Conservation (phyloP, 257 asterid species). For the Capsicum pubescens region DNA sequence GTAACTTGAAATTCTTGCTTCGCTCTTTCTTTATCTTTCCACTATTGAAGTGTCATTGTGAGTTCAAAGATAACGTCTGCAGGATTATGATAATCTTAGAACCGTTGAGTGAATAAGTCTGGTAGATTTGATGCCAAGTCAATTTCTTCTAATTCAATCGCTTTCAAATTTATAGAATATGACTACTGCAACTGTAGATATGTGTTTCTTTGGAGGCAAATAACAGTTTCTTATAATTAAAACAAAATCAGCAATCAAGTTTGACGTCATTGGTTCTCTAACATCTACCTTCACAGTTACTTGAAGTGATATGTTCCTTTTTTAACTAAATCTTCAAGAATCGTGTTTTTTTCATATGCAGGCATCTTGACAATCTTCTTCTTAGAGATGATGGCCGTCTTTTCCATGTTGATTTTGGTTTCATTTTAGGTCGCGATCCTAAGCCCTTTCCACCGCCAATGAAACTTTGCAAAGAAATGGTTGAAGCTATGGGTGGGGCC, state of each 20-base stretch:
- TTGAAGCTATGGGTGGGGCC: slow-evolving; percentile 99
- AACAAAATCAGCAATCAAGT: neutral
- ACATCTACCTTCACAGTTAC: neutral
- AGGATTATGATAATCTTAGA: neutral
- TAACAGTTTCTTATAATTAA: neutral
- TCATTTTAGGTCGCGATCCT: slow-evolving; percentile 93
- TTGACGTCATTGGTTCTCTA: neutral
- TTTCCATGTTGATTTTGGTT: slow-evolving; percentile 96
- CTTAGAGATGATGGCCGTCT: slow-evolving; percentile 97
- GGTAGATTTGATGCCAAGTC: slow-evolving; percentile 8
- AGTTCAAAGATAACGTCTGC: neutral
- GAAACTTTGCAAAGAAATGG: slow-evolving; percentile 99
- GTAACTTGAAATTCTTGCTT: slow-evolving; percentile 18
- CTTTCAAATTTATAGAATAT: neutral
- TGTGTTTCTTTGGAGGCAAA: slow-evolving; percentile 5
- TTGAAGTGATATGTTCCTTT: slow-evolving; percentile 13
- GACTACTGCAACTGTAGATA: neutral
- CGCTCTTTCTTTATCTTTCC: neutral
- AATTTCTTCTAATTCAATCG: neutral
- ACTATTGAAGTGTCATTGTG: neutral
- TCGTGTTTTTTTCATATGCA: slow-evolving; percentile 46
- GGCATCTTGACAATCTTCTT: slow-evolving; percentile 97
- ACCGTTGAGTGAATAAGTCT: neutral
- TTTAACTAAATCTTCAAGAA: neutral
- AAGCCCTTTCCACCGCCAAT: slow-evolving; percentile 99